Conservation (phyloP, 2,329 filamentous ascomycete genomes). For the Cladosporium colombiae region DNA sequence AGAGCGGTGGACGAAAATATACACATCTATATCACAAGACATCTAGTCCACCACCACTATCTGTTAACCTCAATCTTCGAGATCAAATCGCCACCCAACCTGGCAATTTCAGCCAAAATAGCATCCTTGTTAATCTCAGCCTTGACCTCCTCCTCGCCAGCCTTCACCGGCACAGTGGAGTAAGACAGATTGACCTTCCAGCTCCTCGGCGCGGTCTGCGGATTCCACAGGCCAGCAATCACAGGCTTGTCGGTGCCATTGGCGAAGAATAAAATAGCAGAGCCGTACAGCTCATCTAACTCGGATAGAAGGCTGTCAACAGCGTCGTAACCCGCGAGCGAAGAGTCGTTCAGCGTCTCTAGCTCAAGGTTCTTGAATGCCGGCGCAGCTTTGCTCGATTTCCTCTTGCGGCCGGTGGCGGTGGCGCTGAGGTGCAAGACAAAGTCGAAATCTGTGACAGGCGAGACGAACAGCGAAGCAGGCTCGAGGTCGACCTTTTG, state of each 20-base stretch:
- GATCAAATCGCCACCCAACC: slow-evolving; percentile 62
- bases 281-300: slow-evolving; percentile 65
- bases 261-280: slow-evolving; percentile 77
- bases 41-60: neutral
- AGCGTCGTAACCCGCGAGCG: slow-evolving; percentile 60
- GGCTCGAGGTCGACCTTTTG: slow-evolving; percentile 43
- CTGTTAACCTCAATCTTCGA: slow-evolving; percentile 60
- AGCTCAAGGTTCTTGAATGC: slow-evolving; percentile 81
- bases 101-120: slow-evolving; percentile 72
- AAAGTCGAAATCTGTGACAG: slow-evolving; percentile 79
- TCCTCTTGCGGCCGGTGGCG: slow-evolving; percentile 39
- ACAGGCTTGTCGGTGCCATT: slow-evolving; percentile 59
- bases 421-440: slow-evolving; percentile 68
- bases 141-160: slow-evolving; percentile 43
- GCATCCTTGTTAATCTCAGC: slow-evolving; percentile 65
- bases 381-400: slow-evolving; percentile 46
- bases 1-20: neutral
- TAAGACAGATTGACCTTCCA: slow-evolving; percentile 74
- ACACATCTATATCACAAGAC: neutral
- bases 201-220: slow-evolving; percentile 53
- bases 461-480: slow-evolving; percentile 68
- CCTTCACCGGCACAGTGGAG: slow-evolving; percentile 58
- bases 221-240: slow-evolving; percentile 68
- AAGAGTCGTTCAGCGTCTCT: slow-evolving; percentile 47
- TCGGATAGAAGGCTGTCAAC: slow-evolving; percentile 66